Percentiles rank a stretch among this genome's conserved stretches.
These are phyloP conservation scores for Ganoderma boninense DNA, from an alignment of 1,284 basidiomycete species.

Conservation along the genomic window DNA sequence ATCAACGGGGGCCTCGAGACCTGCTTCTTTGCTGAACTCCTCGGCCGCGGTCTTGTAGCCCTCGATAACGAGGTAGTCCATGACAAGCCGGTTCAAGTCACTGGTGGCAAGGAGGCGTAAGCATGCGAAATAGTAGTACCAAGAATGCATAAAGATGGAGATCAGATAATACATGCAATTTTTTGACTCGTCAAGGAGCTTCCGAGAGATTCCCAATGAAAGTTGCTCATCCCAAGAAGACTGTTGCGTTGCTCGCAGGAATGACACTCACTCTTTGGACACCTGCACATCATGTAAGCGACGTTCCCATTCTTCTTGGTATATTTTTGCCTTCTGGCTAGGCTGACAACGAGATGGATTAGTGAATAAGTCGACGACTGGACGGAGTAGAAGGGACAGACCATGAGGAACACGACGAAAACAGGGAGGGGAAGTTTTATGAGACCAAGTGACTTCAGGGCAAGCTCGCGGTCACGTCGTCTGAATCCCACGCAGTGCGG, in stretches of 20 bases:
- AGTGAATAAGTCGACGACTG: neutral
- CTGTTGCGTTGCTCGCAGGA: slow-evolving; percentile 22
- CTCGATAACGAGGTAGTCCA: slow-evolving; percentile 98
- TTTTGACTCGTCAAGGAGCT: slow-evolving; percentile 63
- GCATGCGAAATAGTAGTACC: neutral
- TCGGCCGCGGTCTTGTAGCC: slow-evolving; percentile 97
- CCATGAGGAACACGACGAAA: slow-evolving; percentile 40
- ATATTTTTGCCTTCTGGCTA: slow-evolving; percentile 58
- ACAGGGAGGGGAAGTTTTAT: slow-evolving; percentile 39
- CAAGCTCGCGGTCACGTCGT: slow-evolving; percentile 31
- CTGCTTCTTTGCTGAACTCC: slow-evolving; percentile 91
- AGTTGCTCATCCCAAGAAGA: slow-evolving; percentile 60
- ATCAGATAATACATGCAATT: slow-evolving; percentile 87
- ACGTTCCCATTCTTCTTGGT: slow-evolving; percentile 79
- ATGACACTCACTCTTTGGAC: slow-evolving; percentile 75
- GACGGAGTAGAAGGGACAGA: slow-evolving; percentile 31
- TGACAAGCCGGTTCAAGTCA: slow-evolving; percentile 94
- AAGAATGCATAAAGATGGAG: slow-evolving; percentile 15
- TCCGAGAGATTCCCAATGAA: slow-evolving; percentile 92
- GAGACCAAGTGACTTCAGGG: slow-evolving; percentile 39
- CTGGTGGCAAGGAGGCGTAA: slow-evolving; percentile 48
- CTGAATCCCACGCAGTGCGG: neutral
- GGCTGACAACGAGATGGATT: slow-evolving; percentile 34
- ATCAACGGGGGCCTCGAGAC: slow-evolving; percentile 80
- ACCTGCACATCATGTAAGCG: slow-evolving; percentile 78